A percentile compares a stretch with the other conserved stretches of the same genome.
Conservation (phyloP, 1,284 basidiomycete species). For the Lignosus rhinocerotis region DNA sequence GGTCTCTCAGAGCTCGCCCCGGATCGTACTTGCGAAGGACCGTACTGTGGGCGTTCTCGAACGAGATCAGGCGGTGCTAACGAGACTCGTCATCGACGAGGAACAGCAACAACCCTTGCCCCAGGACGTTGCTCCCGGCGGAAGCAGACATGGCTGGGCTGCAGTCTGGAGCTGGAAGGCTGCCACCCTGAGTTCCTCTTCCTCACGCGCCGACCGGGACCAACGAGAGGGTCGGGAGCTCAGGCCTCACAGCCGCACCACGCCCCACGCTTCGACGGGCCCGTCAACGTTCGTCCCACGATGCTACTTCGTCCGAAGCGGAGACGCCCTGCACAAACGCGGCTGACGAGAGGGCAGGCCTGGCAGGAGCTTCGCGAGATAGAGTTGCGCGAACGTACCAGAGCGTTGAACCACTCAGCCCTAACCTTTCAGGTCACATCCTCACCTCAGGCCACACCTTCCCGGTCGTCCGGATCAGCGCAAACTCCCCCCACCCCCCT, state of each 20-base stretch:
- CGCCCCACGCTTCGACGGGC: constrained; percentile 1
- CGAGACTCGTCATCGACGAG: not conserved
- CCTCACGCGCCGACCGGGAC: too few relatives aligned
- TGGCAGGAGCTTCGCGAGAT: constrained; percentile 20
- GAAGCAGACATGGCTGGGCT: too few relatives aligned
- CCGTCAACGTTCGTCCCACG: not conserved
- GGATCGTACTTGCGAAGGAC: not conserved
- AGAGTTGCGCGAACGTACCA: constrained; percentile 11
- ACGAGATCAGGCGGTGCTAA: not conserved
- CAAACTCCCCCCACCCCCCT: not conserved
- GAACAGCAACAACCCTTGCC: not conserved
- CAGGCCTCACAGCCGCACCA: not conserved
- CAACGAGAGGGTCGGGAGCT: not conserved
- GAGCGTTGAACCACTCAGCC: not conserved
- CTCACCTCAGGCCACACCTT: not conserved
- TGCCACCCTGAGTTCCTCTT: too few relatives aligned
- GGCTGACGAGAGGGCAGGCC: constrained; percentile 12
- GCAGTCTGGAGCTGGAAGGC: too few relatives aligned
- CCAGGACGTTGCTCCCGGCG: not conserved
- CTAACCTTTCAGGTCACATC: too few relatives aligned
- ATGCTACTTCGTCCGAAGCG: not conserved
- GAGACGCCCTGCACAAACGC: not conserved
- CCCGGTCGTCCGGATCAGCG: constrained; percentile 12
- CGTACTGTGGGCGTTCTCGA: not conserved
- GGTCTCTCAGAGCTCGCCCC: not conserved